These are phyloP conservation scores for Wickerhamiella nectarea DNA, from an alignment of 805 yeast species.

Conservation along the genomic window DNA sequence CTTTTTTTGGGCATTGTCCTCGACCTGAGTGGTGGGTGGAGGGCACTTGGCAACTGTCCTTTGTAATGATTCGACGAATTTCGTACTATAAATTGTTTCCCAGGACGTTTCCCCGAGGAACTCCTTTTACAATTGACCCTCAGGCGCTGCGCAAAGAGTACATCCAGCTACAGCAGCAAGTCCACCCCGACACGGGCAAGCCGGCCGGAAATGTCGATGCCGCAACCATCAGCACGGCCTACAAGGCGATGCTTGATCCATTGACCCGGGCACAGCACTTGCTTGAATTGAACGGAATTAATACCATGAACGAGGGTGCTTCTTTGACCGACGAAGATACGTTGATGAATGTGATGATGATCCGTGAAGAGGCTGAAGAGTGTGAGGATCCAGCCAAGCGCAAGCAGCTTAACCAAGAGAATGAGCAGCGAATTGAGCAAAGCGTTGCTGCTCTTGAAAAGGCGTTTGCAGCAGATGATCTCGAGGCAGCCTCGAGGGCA, in stretches of 20 bases:
- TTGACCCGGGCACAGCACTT: slow-evolving; percentile 54
- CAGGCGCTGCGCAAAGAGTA: slow-evolving; percentile 57
- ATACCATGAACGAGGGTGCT: slow-evolving; percentile 36
- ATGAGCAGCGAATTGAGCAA: slow-evolving; percentile 39
- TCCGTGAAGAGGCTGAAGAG: slow-evolving; percentile 69
- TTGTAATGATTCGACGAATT: not conserved
- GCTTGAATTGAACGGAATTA: slow-evolving; percentile 36
- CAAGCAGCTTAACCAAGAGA: slow-evolving; percentile 37
- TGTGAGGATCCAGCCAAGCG: slow-evolving; percentile 48
- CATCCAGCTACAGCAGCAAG: slow-evolving; percentile 51
- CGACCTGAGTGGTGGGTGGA: too few relatives aligned
- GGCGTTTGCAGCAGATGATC: slow-evolving; percentile 36
- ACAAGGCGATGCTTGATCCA: slow-evolving; percentile 56
- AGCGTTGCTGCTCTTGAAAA: slow-evolving; percentile 34
- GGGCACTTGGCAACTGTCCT: too few relatives aligned
- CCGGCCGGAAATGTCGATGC: slow-evolving; percentile 25
- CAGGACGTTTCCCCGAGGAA: slow-evolving; percentile 51
- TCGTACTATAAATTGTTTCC: slow-evolving; percentile 58
- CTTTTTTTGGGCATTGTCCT: too few relatives aligned
- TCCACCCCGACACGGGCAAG: slow-evolving; percentile 64
- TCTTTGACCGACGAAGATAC: slow-evolving; percentile 35
- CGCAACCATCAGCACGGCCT: slow-evolving; percentile 62
- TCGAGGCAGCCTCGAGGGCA: slow-evolving; percentile 46
- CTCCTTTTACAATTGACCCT: slow-evolving; percentile 44
- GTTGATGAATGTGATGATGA: slow-evolving; percentile 65